phyloP scores from a whole-genome alignment of 331 rosid species.

The Pyracantha coccinea region DNA sequence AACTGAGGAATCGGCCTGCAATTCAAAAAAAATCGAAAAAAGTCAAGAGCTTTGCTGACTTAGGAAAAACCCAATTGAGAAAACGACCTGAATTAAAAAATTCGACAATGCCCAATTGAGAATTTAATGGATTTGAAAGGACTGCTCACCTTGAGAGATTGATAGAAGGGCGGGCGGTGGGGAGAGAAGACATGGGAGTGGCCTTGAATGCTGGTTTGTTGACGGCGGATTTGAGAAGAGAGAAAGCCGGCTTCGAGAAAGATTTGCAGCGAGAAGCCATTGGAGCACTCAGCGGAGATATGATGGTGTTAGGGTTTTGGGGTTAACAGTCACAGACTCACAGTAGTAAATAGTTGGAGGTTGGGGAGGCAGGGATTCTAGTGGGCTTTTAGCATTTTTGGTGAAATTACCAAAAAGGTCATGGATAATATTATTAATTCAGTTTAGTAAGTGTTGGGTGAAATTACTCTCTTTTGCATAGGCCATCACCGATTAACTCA shows the following conservation, averaged over 20 bases:
- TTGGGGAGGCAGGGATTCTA: slow-evolving; percentile 17
- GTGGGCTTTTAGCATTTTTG: slow-evolving; percentile 14
- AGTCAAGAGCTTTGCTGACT: not conserved
- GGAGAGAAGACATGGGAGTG: slow-evolving; percentile 31
- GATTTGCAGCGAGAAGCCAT: slow-evolving; percentile 89
- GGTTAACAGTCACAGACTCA: not conserved
- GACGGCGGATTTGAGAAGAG: slow-evolving; percentile 49
- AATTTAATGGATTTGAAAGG: not conserved
- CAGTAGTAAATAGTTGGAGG: not conserved
- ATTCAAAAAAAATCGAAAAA: not conserved
- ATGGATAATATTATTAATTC: not conserved
- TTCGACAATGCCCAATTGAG: not conserved
- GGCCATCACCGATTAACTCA: too few relatives aligned
- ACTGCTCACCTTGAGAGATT: slow-evolving; percentile 35
- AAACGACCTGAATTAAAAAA: not conserved
- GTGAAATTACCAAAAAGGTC: not conserved
- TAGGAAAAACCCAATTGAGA: not conserved
- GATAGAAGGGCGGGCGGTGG: slow-evolving; percentile 33
- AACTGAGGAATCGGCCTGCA: slow-evolving; percentile 47
- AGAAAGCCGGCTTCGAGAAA: slow-evolving; percentile 45
- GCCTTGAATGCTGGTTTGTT: slow-evolving; percentile 35
- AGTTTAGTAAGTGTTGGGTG: not conserved
- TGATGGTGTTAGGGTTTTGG: slow-evolving; percentile 22
- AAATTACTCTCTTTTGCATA: too few relatives aligned
- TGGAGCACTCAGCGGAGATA: slow-evolving; percentile 4